These are phyloP conservation scores for Marasmius oreades DNA, from an alignment of 1,284 basidiomycete genomes.

Conservation along the genomic window DNA sequence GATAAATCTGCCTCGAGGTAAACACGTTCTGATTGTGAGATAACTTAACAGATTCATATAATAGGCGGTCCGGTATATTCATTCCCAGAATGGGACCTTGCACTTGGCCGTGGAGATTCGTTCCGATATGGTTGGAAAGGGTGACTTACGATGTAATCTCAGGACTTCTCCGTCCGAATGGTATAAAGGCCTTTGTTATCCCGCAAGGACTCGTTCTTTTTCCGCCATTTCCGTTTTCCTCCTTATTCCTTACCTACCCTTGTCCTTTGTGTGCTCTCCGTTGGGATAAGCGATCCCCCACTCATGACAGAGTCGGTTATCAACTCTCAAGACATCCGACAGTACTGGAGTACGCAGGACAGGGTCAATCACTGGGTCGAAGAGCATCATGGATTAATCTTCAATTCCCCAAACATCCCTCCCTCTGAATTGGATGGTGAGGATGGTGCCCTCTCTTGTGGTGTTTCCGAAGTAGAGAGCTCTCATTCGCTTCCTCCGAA, in stretches of 20 bases:
- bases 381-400: slow-evolving; percentile 35
- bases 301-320: slow-evolving; percentile 68
- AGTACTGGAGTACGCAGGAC: slow-evolving; percentile 52
- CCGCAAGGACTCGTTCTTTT: slow-evolving; percentile 2
- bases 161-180: not conserved
- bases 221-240: not conserved
- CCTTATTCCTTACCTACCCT: slow-evolving; percentile 6
- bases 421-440: slow-evolving; percentile 50
- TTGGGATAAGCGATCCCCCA: slow-evolving; percentile 1
- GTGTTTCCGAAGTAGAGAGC: slow-evolving; percentile 58
- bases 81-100: slow-evolving; percentile 1
- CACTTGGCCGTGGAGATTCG: slow-evolving; percentile 7
- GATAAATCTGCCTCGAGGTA: slow-evolving; percentile 39
- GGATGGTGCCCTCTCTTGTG: slow-evolving; percentile 40
- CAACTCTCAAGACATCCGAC: slow-evolving; percentile 52
- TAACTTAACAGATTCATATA: slow-evolving; percentile 10
- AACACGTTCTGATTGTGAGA: slow-evolving; percentile 43
- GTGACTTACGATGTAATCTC: slow-evolving; percentile 1
- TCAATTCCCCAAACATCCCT: slow-evolving; percentile 56
- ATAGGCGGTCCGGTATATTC: slow-evolving; percentile 1
- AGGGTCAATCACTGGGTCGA: slow-evolving; percentile 62
- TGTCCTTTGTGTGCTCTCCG: slow-evolving; percentile 10
- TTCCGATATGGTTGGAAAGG: slow-evolving; percentile 6
- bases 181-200: slow-evolving; percentile 11
- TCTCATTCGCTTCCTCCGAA: slow-evolving; percentile 64